A percentile compares a stretch with the other conserved stretches of the same genome.
These are phyloP conservation scores for Anisodus tanguticus DNA, from an alignment of 257 asterid genomes.

Conservation along the genomic window DNA sequence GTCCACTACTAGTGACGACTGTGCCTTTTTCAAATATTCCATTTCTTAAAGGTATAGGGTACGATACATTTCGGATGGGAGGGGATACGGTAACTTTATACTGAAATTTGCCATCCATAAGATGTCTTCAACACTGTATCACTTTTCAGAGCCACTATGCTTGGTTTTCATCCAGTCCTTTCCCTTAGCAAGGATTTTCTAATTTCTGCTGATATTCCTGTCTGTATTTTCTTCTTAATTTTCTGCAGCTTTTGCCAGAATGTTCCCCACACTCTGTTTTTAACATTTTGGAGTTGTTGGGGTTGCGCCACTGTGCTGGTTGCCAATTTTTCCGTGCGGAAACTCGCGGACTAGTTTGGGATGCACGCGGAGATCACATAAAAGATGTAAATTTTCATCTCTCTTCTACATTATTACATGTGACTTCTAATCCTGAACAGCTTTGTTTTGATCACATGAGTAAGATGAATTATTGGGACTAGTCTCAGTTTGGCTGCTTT, in stretches of 20 bases:
- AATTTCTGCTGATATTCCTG: background rate
- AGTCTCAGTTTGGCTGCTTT: background rate
- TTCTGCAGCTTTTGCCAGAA: conserved; percentile 84
- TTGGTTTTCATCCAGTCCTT: conserved; percentile 7
- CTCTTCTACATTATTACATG: conserved; percentile 20
- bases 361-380: conserved; percentile 74
- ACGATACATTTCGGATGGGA: background rate
- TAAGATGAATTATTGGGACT: background rate
- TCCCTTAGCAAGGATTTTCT: background rate
- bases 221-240: background rate
- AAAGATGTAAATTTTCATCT: conserved; percentile 62
- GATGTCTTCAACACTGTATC: background rate
- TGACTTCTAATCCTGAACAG: background rate
- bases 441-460: background rate
- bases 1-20: background rate
- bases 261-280: conserved; percentile 84
- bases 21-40: background rate
- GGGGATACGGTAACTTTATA: background rate
- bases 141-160: background rate
- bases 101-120: background rate
- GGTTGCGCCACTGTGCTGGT: conserved; percentile 76
- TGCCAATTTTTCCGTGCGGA: conserved; percentile 92
- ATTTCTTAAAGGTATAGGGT: background rate
- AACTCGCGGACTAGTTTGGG: conserved; percentile 84
- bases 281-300: conserved; percentile 70